These are phyloP conservation scores for Exophiala phaeomuriformis DNA, from an alignment of 2,329 filamentous ascomycete genomes.

Conservation along the genomic window DNA sequence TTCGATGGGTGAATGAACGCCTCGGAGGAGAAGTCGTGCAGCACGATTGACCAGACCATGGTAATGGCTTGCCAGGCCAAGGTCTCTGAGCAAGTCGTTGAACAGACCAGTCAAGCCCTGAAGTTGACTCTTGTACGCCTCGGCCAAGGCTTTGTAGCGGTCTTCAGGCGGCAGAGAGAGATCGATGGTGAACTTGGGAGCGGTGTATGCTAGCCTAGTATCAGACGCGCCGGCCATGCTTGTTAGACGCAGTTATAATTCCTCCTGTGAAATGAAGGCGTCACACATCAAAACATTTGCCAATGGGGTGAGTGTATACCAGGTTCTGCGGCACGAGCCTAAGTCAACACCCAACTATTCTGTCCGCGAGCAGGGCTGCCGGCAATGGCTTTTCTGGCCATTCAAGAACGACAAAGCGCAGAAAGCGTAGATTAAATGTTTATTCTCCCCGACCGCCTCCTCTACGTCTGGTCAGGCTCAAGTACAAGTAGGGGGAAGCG, in stretches of 20 bases:
- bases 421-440: too few relatives aligned
- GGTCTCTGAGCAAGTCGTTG: slow-evolving; percentile 41
- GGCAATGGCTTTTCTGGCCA: too few relatives aligned
- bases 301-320: too few relatives aligned
- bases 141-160: slow-evolving; percentile 46
- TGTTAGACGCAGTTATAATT: background rate
- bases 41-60: slow-evolving; percentile 32
- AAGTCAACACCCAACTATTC: too few relatives aligned
- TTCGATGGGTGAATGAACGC: slow-evolving; percentile 50
- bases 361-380: too few relatives aligned
- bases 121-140: slow-evolving; percentile 41
- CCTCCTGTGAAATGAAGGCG: too few relatives aligned
- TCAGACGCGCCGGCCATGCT: background rate
- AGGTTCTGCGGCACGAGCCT: too few relatives aligned
- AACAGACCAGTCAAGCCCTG: slow-evolving; percentile 44
- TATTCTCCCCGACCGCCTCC: too few relatives aligned
- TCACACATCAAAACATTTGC: too few relatives aligned
- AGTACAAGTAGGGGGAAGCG: too few relatives aligned
- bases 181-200: slow-evolving; percentile 38
- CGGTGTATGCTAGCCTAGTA: background rate
- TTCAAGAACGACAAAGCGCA: too few relatives aligned
- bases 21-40: slow-evolving; percentile 44
- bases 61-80: slow-evolving; percentile 28
- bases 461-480: too few relatives aligned
- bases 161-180: slow-evolving; percentile 47